A percentile compares a stretch with the other conserved stretches of the same genome.
Evolutionary conservation across 371 early-diverging fungal species (phyloP).

Genomic region (Mucor indicus): DNA sequence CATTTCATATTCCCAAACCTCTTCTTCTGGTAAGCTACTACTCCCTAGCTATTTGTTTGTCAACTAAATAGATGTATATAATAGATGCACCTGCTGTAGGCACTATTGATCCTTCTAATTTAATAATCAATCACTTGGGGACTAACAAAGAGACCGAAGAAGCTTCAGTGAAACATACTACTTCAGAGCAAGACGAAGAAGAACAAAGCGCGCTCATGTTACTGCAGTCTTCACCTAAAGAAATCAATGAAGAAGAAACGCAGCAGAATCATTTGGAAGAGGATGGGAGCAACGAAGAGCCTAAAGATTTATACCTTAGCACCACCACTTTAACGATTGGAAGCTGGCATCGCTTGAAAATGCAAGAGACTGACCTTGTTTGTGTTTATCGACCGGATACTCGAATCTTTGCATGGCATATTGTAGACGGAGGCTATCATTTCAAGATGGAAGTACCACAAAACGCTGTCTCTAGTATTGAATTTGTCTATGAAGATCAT

Average conservation of each 20-base stretch:
- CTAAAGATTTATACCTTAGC: slow-evolving; percentile 37
- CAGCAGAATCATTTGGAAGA: slow-evolving; percentile 1
- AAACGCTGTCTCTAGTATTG: slow-evolving; percentile 53
- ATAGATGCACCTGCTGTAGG: not conserved
- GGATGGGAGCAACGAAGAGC: slow-evolving; percentile 15
- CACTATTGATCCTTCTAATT: slow-evolving; percentile 22
- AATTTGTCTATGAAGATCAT: slow-evolving; percentile 43
- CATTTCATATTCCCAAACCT: not conserved
- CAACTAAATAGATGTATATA: too few relatives aligned
- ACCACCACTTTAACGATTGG: slow-evolving; percentile 71
- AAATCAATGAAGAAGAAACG: not conserved
- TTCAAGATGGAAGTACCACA: slow-evolving; percentile 75
- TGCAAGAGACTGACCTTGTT: slow-evolving; percentile 59
- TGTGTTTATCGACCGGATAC: slow-evolving; percentile 57
- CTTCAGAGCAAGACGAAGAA: too few relatives aligned
- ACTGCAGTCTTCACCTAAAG: too few relatives aligned
- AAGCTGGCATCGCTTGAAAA: slow-evolving; percentile 73
- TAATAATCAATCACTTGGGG: too few relatives aligned
- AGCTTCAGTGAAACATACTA: not conserved
- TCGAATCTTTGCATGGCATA: slow-evolving; percentile 67
- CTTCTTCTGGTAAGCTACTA: slow-evolving; percentile 10
- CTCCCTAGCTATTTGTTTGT: too few relatives aligned
- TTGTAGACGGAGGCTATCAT: slow-evolving; percentile 60
- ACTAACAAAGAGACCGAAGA: too few relatives aligned
- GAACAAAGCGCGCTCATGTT: too few relatives aligned